Percentiles rank a stretch among this genome's conserved stretches.
Evolutionary conservation across 208 protist genomes (phyloP).

Genomic region (Zelonia costaricensis): DNA sequence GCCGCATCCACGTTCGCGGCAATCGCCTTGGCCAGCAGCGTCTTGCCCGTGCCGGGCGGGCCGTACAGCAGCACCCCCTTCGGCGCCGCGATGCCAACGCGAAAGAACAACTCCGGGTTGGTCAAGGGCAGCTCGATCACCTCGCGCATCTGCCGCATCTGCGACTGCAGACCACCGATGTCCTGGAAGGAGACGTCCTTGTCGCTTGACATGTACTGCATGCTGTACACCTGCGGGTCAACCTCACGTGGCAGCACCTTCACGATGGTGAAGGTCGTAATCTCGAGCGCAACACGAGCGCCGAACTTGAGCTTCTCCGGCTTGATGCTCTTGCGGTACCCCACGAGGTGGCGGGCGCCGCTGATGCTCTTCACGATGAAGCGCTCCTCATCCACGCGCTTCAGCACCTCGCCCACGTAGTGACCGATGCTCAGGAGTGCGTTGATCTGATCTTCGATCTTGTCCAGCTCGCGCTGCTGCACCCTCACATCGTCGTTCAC

Average conservation of each 20-base stretch:
- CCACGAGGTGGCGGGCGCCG: slow-evolving; percentile 99
- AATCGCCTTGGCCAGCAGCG: slow-evolving; percentile 98
- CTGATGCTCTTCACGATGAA: slow-evolving; percentile 99
- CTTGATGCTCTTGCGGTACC: slow-evolving; percentile 95
- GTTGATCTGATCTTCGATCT: slow-evolving; percentile 98
- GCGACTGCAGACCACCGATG: slow-evolving; percentile 98
- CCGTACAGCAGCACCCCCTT: slow-evolving; percentile 99
- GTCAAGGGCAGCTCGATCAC: slow-evolving; percentile 99
- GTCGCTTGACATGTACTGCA: slow-evolving; percentile 97
- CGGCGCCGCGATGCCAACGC: slow-evolving; percentile 99
- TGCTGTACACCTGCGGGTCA: slow-evolving; percentile 99
- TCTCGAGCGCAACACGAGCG: slow-evolving; percentile 98
- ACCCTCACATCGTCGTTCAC: slow-evolving; percentile 40
- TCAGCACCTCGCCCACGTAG: slow-evolving; percentile 98
- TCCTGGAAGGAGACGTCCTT: slow-evolving; percentile 94
- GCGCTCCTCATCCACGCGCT: slow-evolving; percentile 92
- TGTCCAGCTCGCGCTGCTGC: slow-evolving; percentile 93
- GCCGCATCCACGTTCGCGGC: slow-evolving; percentile 98
- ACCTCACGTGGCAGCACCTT: slow-evolving; percentile 98
- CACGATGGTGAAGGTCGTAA: slow-evolving; percentile 99
- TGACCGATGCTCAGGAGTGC: slow-evolving; percentile 98
- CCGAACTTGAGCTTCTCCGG: slow-evolving; percentile 95
- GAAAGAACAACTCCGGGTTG: slow-evolving; percentile 99
- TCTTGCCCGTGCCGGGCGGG: slow-evolving; percentile 96
- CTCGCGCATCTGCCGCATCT: slow-evolving; percentile 99